phyloP scores from a whole-genome alignment of 2,329 filamentous ascomycete species.

The Arthrobotrys pseudoclavata region DNA sequence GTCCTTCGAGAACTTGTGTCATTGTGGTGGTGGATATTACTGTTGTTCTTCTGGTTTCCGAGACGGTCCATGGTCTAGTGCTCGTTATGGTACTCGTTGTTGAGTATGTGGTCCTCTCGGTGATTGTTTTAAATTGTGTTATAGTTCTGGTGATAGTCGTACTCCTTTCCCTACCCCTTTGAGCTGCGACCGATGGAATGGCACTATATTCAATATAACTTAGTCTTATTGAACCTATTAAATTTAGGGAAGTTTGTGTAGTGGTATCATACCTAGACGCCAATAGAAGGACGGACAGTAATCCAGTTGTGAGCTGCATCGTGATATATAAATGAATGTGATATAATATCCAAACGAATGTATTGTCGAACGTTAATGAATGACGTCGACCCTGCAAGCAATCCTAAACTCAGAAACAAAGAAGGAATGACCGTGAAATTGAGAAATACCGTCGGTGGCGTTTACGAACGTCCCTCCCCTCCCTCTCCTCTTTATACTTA shows the following conservation, averaged over 20 bases:
- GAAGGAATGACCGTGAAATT: not conserved
- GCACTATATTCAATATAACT: conserved; percentile 2
- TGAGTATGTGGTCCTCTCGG: not conserved
- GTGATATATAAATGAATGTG: not conserved
- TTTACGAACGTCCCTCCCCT: not conserved
- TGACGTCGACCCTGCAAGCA: conserved; percentile 4
- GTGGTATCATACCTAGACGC: not conserved
- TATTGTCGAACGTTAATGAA: not conserved
- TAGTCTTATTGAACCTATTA: not conserved
- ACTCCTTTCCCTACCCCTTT: not conserved
- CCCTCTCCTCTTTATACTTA: conserved; percentile 20
- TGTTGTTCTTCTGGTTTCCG: conserved; percentile 8
- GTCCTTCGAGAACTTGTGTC: not conserved
- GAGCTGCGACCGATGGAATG: not conserved
- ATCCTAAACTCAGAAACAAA: not conserved
- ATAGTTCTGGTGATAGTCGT: not conserved
- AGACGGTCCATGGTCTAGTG: not conserved
- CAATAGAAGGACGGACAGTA: conserved; percentile 1
- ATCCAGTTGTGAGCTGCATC: conserved; percentile 1
- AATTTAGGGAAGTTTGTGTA: not conserved
- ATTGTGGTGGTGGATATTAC: not conserved
- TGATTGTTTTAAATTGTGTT: not conserved
- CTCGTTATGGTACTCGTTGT: not conserved
- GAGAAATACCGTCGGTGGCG: conserved; percentile 14
- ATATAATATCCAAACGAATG: conserved; percentile 4